These are phyloP conservation scores for Magnolia kwangsiensis DNA, from an alignment of 164 flowering plant genomes.

Conservation along the genomic window DNA sequence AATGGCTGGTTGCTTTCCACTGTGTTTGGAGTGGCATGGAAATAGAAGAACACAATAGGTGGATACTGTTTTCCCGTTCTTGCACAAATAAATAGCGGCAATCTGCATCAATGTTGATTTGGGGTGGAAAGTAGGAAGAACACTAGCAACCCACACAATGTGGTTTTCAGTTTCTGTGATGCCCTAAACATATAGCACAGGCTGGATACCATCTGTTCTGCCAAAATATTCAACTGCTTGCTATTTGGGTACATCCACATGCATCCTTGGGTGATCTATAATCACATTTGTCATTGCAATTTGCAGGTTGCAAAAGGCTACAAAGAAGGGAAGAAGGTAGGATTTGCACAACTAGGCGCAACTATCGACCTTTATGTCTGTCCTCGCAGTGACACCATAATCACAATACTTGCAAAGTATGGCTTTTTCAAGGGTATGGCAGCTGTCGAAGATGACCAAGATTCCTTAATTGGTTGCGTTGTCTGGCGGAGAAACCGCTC, in stretches of 20 bases:
- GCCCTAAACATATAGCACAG: background rate
- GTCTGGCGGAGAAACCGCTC: constrained; percentile 48
- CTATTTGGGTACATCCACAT: background rate
- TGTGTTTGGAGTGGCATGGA: too few species aligned
- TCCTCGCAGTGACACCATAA: constrained; percentile 48
- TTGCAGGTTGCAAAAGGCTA: constrained; percentile 46
- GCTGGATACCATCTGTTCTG: background rate
- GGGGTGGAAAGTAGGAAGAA: background rate
- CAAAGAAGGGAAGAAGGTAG: constrained; percentile 40
- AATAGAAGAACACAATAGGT: too few species aligned
- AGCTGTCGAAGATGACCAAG: constrained; percentile 40
- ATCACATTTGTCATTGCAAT: background rate
- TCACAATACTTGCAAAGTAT: constrained; percentile 54
- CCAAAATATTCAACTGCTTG: background rate
- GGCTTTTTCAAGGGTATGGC: constrained; percentile 64
- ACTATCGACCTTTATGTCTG: constrained; percentile 54
- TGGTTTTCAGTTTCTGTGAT: background rate
- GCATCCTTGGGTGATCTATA: background rate
- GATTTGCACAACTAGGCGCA: constrained; percentile 38
- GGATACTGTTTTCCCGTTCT: too few species aligned
- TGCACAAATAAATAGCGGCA: too few species aligned
- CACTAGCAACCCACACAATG: background rate
- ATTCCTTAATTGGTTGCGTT: constrained; percentile 53
- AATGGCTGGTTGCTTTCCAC: too few species aligned
- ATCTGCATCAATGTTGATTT: too few species aligned